A percentile compares a stretch with the other conserved stretches of the same genome.
phyloP scores from a whole-genome alignment of 2,329 filamentous ascomycete genomes.

The Keithomyces neogunnii region DNA sequence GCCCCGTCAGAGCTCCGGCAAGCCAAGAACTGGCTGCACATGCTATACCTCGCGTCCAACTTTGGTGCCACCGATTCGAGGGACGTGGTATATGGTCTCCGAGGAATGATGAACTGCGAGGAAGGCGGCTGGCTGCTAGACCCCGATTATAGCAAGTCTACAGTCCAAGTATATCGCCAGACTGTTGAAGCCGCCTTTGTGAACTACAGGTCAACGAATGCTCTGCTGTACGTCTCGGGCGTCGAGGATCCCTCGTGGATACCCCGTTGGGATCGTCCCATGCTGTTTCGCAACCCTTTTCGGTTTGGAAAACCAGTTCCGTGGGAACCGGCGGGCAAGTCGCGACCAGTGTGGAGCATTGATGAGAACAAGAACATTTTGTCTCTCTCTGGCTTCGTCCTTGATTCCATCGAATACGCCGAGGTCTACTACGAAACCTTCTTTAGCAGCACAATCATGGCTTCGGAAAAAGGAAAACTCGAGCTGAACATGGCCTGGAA shows the following conservation, averaged over 20 bases:
- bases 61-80: constrained; percentile 8
- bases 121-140: constrained; percentile 7
- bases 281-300: constrained; percentile 20
- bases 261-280: constrained; percentile 15
- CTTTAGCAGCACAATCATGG: constrained; percentile 1
- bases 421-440: constrained; percentile 3
- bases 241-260: constrained; percentile 12
- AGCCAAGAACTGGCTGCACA: constrained; percentile 17
- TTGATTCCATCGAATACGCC: constrained; percentile 1
- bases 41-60: constrained; percentile 17
- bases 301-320: constrained; percentile 16
- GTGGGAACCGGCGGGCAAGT: constrained; percentile 11
- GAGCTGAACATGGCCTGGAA: neutral
- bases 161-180: constrained; percentile 14
- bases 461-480: neutral
- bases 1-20: constrained; percentile 15
- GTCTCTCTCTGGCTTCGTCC: constrained; percentile 1
- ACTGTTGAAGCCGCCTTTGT: constrained; percentile 17
- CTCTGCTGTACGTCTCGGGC: constrained; percentile 14
- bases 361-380: constrained; percentile 8
- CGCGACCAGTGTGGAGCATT: constrained; percentile 14
- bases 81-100: constrained; percentile 15
- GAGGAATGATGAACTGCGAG: constrained; percentile 13
- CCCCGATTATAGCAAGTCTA: constrained; percentile 14
- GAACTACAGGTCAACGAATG: constrained; percentile 16